phyloP scores from a whole-genome alignment of 1,284 basidiomycete species.

The Mycena sp. region DNA sequence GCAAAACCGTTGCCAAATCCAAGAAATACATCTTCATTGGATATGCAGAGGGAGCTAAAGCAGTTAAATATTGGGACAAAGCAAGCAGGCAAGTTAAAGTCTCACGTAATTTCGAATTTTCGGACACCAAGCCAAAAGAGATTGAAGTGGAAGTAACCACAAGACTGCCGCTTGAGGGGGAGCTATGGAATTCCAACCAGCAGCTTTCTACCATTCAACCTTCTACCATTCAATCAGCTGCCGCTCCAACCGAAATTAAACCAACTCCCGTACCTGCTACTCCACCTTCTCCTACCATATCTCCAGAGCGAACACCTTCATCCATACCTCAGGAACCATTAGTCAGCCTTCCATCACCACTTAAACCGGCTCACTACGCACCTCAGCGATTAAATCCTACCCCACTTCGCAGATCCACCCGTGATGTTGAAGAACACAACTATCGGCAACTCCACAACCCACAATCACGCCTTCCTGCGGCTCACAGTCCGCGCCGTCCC shows the following conservation, averaged over 20 bases:
- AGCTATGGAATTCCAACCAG: too few relatives aligned
- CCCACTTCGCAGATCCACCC: conserved; percentile 7
- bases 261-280: background rate
- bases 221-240: too few relatives aligned
- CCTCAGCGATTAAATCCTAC: conserved; percentile 4
- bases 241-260: conserved; percentile 8
- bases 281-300: background rate
- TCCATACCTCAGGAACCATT: conserved; percentile 12
- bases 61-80: conserved; percentile 11
- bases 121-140: conserved; percentile 2
- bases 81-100: conserved; percentile 12
- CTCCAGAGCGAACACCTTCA: background rate
- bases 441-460: background rate
- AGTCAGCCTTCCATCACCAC: conserved; percentile 10
- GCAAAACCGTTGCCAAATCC: conserved; percentile 6
- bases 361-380: background rate
- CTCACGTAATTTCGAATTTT: conserved; percentile 11
- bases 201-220: too few relatives aligned
- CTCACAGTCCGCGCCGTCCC: background rate
- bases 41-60: conserved; percentile 10
- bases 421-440: conserved; percentile 3
- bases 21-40: too few relatives aligned
- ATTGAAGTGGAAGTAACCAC: background rate
- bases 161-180: too few relatives aligned
- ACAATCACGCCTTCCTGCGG: background rate